Conservation (phyloP, 306 rosid genomes). For the Cercis canadensis region DNA sequence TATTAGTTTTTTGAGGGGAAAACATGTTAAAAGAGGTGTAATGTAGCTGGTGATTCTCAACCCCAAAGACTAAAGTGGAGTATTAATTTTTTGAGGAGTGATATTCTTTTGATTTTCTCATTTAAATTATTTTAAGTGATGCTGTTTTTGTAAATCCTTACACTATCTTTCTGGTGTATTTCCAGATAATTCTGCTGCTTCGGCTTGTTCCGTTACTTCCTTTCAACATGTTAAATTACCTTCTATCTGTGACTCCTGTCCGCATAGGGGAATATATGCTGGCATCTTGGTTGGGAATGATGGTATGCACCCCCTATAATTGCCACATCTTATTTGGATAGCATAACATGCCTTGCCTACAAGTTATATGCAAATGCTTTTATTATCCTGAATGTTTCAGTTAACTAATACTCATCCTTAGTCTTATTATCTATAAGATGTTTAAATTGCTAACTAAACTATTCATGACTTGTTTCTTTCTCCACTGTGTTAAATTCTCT, state of each 20-base stretch:
- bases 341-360: neutral
- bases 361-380: neutral
- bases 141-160: neutral
- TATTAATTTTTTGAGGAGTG: neutral
- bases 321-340: neutral
- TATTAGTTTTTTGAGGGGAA: neutral
- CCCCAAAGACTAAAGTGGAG: neutral
- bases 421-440: neutral
- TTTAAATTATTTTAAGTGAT: too few relatives aligned
- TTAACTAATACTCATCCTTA: neutral
- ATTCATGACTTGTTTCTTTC: neutral
- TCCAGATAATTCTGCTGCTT: conserved; percentile 60
- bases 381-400: neutral
- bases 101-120: neutral
- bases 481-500: neutral
- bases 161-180: conserved; percentile 4
- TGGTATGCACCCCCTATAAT: conserved; percentile 46
- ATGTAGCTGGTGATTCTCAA: neutral
- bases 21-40: neutral
- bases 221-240: conserved; percentile 63
- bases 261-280: conserved; percentile 54
- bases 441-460: conserved; percentile 4
- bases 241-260: conserved; percentile 58
- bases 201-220: conserved; percentile 66
- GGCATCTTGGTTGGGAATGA: conserved; percentile 69